Percentiles rank a stretch among this genome's conserved stretches.
Evolutionary conservation across 1,284 basidiomycete species (phyloP).

Genomic region (Thelephora terrestris): DNA sequence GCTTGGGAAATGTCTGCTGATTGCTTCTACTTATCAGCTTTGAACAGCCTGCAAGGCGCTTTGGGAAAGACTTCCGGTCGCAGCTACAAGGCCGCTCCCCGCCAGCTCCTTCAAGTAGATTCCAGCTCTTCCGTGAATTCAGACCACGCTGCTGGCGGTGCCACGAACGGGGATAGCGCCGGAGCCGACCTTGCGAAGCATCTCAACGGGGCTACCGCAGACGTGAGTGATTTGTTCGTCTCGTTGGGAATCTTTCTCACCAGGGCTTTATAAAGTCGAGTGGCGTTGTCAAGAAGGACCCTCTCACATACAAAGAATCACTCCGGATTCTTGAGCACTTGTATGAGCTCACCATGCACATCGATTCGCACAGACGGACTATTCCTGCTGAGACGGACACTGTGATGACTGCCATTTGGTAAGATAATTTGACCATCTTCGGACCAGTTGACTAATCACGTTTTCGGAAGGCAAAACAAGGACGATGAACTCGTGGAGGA

Average conservation of each 20-base stretch:
- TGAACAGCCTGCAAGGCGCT: slow-evolving; percentile 87
- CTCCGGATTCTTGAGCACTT: slow-evolving; percentile 77
- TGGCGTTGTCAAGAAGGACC: slow-evolving; percentile 51
- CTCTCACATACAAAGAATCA: slow-evolving; percentile 72
- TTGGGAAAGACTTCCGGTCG: slow-evolving; percentile 89
- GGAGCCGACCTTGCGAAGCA: slow-evolving; percentile 66
- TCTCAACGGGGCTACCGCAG: slow-evolving; percentile 45
- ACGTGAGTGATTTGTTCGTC: slow-evolving; percentile 27
- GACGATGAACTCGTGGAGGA: slow-evolving; percentile 57
- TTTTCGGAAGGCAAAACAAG: slow-evolving; percentile 38
- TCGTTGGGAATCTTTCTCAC: slow-evolving; percentile 1
- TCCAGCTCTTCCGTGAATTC: slow-evolving; percentile 1
- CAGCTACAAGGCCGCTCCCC: slow-evolving; percentile 91
- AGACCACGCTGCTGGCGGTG: slow-evolving; percentile 21
- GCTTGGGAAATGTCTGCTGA: slow-evolving; percentile 1
- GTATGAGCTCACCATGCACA: slow-evolving; percentile 76
- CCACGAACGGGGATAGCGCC: slow-evolving; percentile 40
- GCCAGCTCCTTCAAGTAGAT: slow-evolving; percentile 89
- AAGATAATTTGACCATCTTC: slow-evolving; percentile 9
- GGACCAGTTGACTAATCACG: background rate
- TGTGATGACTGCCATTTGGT: slow-evolving; percentile 42
- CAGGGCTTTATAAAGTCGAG: slow-evolving; percentile 31
- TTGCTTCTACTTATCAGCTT: slow-evolving; percentile 30
- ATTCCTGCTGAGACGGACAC: slow-evolving; percentile 49
- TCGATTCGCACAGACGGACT: slow-evolving; percentile 84